Conservation (phyloP, 1,139 yeast species). For the Taphrina flavorubra region DNA sequence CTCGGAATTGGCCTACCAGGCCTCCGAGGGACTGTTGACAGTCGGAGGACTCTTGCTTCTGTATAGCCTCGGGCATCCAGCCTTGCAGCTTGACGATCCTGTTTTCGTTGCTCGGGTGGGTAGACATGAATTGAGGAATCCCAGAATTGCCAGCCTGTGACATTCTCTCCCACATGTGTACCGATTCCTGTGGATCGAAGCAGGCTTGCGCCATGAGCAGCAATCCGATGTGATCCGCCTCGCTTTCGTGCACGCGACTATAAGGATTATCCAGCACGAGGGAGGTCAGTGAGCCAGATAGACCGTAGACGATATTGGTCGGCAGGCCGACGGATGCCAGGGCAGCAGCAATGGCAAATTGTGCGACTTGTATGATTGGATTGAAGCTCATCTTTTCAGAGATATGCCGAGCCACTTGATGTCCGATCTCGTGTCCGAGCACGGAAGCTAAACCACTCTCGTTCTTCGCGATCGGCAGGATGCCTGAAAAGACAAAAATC, state of each 20-base stretch:
- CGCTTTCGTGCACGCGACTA: slow-evolving; percentile 90
- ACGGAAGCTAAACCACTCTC: slow-evolving; percentile 96
- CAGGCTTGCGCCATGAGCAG: slow-evolving; percentile 92
- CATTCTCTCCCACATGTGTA: slow-evolving; percentile 85
- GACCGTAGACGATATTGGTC: slow-evolving; percentile 41
- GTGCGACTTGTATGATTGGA: slow-evolving; percentile 36
- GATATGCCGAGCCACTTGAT: slow-evolving; percentile 84
- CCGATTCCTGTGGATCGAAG: slow-evolving; percentile 74
- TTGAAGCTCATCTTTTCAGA: slow-evolving; percentile 65
- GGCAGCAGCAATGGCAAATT: slow-evolving; percentile 27
- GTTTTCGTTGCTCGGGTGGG: slow-evolving; percentile 85
- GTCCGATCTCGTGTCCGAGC: slow-evolving; percentile 88
- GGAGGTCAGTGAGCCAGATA: slow-evolving; percentile 57
- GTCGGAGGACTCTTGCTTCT: slow-evolving; percentile 19
- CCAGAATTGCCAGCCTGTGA: slow-evolving; percentile 58
- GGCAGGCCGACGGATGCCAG: slow-evolving; percentile 62
- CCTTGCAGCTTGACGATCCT: slow-evolving; percentile 70
- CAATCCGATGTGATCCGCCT: slow-evolving; percentile 92
- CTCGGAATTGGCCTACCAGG: slow-evolving; percentile 23
- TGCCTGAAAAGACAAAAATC: slow-evolving; percentile 83
- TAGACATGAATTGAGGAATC: slow-evolving; percentile 62
- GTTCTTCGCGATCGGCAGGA: slow-evolving; percentile 75
- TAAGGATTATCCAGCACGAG: slow-evolving; percentile 78
- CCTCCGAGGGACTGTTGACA: slow-evolving; percentile 22
- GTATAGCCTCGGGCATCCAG: slow-evolving; percentile 66